Evolutionary conservation across 2,329 filamentous ascomycete species (phyloP).

Genomic region (Cytospora paraplurivora): DNA sequence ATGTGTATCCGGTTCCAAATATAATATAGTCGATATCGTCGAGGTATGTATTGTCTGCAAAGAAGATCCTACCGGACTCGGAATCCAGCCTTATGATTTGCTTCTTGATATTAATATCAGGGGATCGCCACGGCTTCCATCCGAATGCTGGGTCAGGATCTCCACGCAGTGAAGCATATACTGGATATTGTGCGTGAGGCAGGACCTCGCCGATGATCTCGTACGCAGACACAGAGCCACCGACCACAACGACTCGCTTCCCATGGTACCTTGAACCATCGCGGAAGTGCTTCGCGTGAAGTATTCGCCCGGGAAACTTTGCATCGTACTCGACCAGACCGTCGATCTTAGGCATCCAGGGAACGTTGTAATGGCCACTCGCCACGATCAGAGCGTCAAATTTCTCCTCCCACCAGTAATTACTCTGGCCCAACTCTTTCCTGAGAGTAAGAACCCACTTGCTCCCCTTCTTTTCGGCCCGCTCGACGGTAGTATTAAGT

Average conservation of each 20-base stretch:
- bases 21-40: slow-evolving; percentile 57
- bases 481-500: slow-evolving; percentile 60
- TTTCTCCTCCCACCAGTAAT: slow-evolving; percentile 41
- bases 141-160: slow-evolving; percentile 54
- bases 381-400: slow-evolving; percentile 48
- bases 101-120: slow-evolving; percentile 46
- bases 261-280: slow-evolving; percentile 47
- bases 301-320: slow-evolving; percentile 41
- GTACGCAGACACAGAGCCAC: slow-evolving; percentile 58
- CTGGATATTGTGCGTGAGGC: slow-evolving; percentile 49
- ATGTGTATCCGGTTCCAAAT: slow-evolving; percentile 62
- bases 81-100: slow-evolving; percentile 46
- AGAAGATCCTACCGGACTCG: slow-evolving; percentile 45
- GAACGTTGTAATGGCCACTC: slow-evolving; percentile 45
- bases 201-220: slow-evolving; percentile 58
- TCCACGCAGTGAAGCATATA: slow-evolving; percentile 49
- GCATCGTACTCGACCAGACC: slow-evolving; percentile 44
- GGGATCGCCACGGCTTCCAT: slow-evolving; percentile 58
- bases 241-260: slow-evolving; percentile 56
- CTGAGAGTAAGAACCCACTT: slow-evolving; percentile 34
- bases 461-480: slow-evolving; percentile 39
- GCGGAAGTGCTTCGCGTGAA: slow-evolving; percentile 54
- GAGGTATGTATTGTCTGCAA: slow-evolving; percentile 53
- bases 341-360: slow-evolving; percentile 44
- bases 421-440: slow-evolving; percentile 20